These are phyloP conservation scores for Pseudomassariella vexata DNA, from an alignment of 2,329 filamentous ascomycete genomes.

Conservation along the genomic window DNA sequence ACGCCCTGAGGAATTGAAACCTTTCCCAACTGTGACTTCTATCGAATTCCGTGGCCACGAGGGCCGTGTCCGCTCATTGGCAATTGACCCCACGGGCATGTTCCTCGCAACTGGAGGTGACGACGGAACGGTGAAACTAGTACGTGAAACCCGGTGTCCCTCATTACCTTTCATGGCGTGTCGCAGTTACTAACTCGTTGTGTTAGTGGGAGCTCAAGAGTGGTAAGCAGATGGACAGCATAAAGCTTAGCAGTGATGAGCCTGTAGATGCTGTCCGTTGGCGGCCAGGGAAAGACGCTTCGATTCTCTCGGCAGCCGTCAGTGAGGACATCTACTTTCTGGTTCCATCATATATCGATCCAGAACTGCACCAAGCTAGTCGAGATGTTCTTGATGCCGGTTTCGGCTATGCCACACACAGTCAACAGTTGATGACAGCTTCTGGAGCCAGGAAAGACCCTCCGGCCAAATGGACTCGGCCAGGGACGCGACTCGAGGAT, in stretches of 20 bases:
- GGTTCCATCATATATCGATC: slow-evolving; percentile 66
- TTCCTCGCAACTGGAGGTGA: slow-evolving; percentile 91
- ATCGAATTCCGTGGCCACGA: slow-evolving; percentile 85
- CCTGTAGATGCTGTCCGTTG: slow-evolving; percentile 83
- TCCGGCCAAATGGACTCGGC: slow-evolving; percentile 77
- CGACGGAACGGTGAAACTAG: slow-evolving; percentile 83
- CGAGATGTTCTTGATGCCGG: slow-evolving; percentile 76
- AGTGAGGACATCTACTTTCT: slow-evolving; percentile 84
- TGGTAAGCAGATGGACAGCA: slow-evolving; percentile 75
- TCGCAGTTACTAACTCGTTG: too few relatives aligned
- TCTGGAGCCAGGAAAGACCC: slow-evolving; percentile 64
- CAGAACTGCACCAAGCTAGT: slow-evolving; percentile 68
- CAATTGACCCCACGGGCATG: slow-evolving; percentile 78
- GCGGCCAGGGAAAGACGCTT: slow-evolving; percentile 76
- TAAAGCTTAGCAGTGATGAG: slow-evolving; percentile 69
- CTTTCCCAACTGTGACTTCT: slow-evolving; percentile 87
- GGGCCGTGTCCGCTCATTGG: slow-evolving; percentile 77
- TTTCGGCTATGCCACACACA: slow-evolving; percentile 84
- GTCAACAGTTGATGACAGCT: slow-evolving; percentile 46
- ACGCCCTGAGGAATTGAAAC: slow-evolving; percentile 85
- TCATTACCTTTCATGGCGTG: too few relatives aligned
- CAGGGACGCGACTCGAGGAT: slow-evolving; percentile 66
- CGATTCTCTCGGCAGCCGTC: slow-evolving; percentile 76
- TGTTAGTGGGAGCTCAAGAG: slow-evolving; percentile 88
- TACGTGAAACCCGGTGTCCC: too few relatives aligned